Conservation (phyloP, 2,329 filamentous ascomycete species). For the Simplicillium sp. region DNA sequence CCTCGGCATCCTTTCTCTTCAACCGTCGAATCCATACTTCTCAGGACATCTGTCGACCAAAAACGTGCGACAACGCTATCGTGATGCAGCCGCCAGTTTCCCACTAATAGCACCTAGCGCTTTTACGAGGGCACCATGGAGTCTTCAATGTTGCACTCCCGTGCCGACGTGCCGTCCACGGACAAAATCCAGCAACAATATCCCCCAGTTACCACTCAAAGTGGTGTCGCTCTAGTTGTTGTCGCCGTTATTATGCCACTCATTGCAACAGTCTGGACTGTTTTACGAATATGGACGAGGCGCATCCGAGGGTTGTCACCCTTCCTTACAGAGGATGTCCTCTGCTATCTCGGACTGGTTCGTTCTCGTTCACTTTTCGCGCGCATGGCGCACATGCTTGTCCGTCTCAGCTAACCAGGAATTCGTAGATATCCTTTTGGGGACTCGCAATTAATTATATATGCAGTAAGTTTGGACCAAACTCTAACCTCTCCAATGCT, state of each 20-base stretch:
- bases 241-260: conserved; percentile 8
- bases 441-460: conserved; percentile 8
- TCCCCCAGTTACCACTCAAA: conserved; percentile 5
- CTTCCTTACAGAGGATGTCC: conserved; percentile 7
- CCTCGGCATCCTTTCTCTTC: no score
- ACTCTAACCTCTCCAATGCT: not conserved
- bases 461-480: conserved; percentile 6
- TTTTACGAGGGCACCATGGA: no score
- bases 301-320: conserved; percentile 6
- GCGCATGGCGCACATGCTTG: no score
- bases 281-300: conserved; percentile 10
- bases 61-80: no score
- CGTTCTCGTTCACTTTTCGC: no score
- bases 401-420: not conserved
- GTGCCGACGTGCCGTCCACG: no score
- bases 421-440: conserved; percentile 8
- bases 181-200: no score
- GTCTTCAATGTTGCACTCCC: no score
- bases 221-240: conserved; percentile 7
- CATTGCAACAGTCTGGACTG: conserved; percentile 8
- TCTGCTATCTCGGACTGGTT: conserved; percentile 9
- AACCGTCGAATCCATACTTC: no score
- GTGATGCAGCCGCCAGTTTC: no score
- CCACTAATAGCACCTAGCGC: no score
- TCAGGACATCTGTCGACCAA: no score